These are phyloP conservation scores for Starmerella stigmatis DNA, from an alignment of 805 yeast genomes.

Conservation along the genomic window DNA sequence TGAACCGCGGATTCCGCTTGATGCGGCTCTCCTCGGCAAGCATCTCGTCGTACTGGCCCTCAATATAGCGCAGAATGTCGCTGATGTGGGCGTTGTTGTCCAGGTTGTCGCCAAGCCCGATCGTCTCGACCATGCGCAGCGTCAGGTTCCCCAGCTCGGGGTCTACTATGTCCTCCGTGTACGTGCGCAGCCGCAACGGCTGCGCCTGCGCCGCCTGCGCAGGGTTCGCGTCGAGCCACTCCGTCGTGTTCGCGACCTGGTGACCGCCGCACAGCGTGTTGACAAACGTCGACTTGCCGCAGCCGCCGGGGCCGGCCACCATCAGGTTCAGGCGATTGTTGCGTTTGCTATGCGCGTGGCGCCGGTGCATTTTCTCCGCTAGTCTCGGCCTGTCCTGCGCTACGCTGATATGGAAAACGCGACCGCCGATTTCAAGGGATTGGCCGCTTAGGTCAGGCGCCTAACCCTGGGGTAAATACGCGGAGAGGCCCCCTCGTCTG, in stretches of 20 bases:
- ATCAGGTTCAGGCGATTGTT: slow-evolving; percentile 60
- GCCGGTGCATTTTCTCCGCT: slow-evolving; percentile 16
- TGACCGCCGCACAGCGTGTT: slow-evolving; percentile 71
- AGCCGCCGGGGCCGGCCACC: slow-evolving; percentile 83
- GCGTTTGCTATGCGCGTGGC: slow-evolving; percentile 21
- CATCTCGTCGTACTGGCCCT: slow-evolving; percentile 59
- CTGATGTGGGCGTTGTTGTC: slow-evolving; percentile 46
- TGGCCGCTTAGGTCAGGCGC: not conserved
- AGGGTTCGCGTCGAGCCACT: slow-evolving; percentile 26
- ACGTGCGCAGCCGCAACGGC: slow-evolving; percentile 23
- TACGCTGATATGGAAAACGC: slow-evolving; percentile 1
- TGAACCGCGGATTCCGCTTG: slow-evolving; percentile 57
- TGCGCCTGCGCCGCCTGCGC: slow-evolving; percentile 26
- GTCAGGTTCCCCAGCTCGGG: slow-evolving; percentile 25
- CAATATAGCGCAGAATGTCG: slow-evolving; percentile 50
- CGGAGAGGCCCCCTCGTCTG: not conserved
- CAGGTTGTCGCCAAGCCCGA: slow-evolving; percentile 69
- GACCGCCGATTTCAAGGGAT: not conserved
- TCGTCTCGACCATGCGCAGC: slow-evolving; percentile 56
- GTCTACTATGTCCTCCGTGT: slow-evolving; percentile 25
- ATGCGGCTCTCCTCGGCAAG: slow-evolving; percentile 68
- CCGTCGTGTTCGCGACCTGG: slow-evolving; percentile 46
- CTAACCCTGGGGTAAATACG: slow-evolving; percentile 1
- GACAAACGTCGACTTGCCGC: slow-evolving; percentile 85
- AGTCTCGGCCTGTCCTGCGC: not conserved